phyloP scores from a whole-genome alignment of 2,329 filamentous ascomycete species.

The Claviceps sp. region DNA sequence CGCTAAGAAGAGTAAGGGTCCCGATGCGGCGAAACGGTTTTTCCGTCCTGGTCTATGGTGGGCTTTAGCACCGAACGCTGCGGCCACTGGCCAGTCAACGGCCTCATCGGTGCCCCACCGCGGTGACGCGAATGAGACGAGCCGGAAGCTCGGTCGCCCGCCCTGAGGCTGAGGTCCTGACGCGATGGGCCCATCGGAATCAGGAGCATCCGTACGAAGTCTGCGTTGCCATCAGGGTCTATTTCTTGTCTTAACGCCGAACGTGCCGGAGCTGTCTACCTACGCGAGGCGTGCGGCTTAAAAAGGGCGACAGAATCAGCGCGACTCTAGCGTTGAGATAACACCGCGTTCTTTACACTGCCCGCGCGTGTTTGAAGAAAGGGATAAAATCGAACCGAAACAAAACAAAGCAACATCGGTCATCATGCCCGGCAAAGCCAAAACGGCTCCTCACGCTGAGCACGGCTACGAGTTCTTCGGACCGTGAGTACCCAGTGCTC shows the following conservation, averaged over 20 bases:
- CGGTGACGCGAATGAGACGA: constrained; percentile 12
- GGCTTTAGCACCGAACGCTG: no score
- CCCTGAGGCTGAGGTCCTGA: constrained; percentile 9
- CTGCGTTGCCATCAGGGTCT: background rate
- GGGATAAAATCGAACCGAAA: background rate
- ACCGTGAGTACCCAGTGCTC: constrained; percentile 25
- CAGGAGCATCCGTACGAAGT: background rate
- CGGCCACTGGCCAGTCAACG: no score
- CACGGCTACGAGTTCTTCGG: constrained; percentile 40
- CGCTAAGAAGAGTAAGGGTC: background rate
- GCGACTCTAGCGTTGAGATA: background rate
- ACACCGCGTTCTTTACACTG: background rate
- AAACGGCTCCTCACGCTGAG: constrained; percentile 13
- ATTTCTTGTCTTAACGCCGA: background rate
- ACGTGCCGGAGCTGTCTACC: background rate
- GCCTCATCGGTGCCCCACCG: background rate
- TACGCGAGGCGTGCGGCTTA: background rate
- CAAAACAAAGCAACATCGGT: background rate
- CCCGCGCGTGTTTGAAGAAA: background rate
- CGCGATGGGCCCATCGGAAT: background rate
- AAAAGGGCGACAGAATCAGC: background rate
- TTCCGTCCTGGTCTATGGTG: constrained; percentile 4
- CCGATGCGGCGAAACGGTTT: constrained; percentile 7
- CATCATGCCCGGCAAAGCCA: constrained; percentile 21
- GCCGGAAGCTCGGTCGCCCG: constrained; percentile 9